Percentiles rank a stretch among this genome's conserved stretches.
These are phyloP conservation scores for Wallemia ichthyophaga DNA, from an alignment of 1,284 basidiomycete species.

Conservation along the genomic window DNA sequence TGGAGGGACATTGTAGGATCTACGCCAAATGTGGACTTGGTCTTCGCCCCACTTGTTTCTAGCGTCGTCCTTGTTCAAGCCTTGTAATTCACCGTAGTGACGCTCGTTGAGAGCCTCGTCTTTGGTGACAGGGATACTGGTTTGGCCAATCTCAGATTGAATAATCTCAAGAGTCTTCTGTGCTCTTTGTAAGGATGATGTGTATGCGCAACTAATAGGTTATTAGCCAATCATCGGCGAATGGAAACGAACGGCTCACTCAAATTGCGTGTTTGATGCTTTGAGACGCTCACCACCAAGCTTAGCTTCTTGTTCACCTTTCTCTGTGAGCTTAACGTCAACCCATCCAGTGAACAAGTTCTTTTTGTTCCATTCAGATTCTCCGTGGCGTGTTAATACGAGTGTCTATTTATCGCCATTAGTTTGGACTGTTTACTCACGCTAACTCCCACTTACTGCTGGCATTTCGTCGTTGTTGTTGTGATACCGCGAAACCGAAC, in stretches of 20 bases:
- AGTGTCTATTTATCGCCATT: slow-evolving; percentile 4
- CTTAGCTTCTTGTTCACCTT: slow-evolving; percentile 10
- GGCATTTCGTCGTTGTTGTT: background rate
- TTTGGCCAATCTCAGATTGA: slow-evolving; percentile 17
- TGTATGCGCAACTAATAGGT: slow-evolving; percentile 15
- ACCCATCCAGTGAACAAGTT: slow-evolving; percentile 9
- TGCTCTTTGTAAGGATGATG: slow-evolving; percentile 17
- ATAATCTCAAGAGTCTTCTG: slow-evolving; percentile 17
- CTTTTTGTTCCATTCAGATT: slow-evolving; percentile 6
- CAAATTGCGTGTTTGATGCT: slow-evolving; percentile 10
- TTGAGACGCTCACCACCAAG: slow-evolving; percentile 10
- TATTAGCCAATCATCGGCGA: slow-evolving; percentile 4
- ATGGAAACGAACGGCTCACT: background rate
- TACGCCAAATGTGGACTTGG: slow-evolving; percentile 18
- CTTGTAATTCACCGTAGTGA: slow-evolving; percentile 18
- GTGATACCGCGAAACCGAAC: background rate
- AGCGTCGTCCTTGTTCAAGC: slow-evolving; percentile 18
- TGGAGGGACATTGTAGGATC: slow-evolving; percentile 16
- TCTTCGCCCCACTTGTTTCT: slow-evolving; percentile 19
- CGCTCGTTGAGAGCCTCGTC: slow-evolving; percentile 19
- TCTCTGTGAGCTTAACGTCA: slow-evolving; percentile 4
- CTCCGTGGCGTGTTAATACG: slow-evolving; percentile 5
- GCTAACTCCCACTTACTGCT: background rate
- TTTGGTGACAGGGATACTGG: slow-evolving; percentile 13
- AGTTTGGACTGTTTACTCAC: background rate